Conservation (phyloP, 1,139 yeast genomes). For the Kodamaea derodonti region DNA sequence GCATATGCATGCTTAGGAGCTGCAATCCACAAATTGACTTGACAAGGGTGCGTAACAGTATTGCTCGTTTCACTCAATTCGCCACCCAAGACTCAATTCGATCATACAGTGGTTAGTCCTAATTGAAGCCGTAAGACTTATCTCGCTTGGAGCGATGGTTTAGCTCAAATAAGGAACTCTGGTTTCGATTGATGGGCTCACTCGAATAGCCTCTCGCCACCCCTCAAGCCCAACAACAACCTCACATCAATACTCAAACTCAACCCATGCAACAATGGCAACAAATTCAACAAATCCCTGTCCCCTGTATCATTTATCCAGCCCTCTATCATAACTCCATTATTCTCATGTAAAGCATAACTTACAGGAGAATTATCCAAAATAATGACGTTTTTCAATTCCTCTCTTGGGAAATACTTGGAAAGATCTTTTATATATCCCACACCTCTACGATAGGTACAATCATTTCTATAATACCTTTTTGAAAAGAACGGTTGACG, state of each 20-base stretch:
- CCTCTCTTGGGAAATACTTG: slow-evolving; percentile 38
- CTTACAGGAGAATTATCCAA: slow-evolving; percentile 92
- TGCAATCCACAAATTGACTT: no score
- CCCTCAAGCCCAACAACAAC: slow-evolving; percentile 66
- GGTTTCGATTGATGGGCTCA: no score
- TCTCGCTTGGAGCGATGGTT: no score
- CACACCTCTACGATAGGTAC: slow-evolving; percentile 70
- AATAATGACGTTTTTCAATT: slow-evolving; percentile 67
- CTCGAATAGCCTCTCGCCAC: slow-evolving; percentile 72
- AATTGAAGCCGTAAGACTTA: no score
- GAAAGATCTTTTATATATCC: slow-evolving; percentile 88
- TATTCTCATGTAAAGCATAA: slow-evolving; percentile 76
- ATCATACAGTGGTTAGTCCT: no score
- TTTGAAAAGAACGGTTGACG: slow-evolving; percentile 39
- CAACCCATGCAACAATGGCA: slow-evolving; percentile 79
- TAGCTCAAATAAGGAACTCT: no score
- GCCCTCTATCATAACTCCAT: slow-evolving; percentile 92
- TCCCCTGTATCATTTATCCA: slow-evolving; percentile 97
- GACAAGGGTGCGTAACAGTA: no score
- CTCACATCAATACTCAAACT: slow-evolving; percentile 87
- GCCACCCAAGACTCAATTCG: no score
- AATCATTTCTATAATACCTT: slow-evolving; percentile 75
- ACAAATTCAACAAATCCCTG: slow-evolving; percentile 68
- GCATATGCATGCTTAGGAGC: no score
- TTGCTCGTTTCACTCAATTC: no score